These are phyloP conservation scores for Spatholobus suberectus DNA, from an alignment of 306 rosid genomes.

Conservation along the genomic window DNA sequence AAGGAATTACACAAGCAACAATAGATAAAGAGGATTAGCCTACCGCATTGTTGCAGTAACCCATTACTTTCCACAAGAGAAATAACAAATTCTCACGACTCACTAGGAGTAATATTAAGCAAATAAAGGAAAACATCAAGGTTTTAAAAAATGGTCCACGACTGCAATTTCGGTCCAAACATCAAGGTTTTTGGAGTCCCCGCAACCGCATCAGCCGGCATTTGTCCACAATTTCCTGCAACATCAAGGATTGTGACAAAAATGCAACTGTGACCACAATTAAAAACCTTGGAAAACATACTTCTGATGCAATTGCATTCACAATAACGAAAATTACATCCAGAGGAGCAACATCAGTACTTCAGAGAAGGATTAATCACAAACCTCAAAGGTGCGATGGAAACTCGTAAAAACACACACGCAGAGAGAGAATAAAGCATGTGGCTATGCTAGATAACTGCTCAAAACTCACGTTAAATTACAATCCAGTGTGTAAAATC, in stretches of 20 bases:
- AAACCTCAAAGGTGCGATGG: neutral
- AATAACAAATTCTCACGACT: neutral
- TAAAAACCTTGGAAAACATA: neutral
- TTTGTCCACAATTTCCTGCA: too few relatives aligned
- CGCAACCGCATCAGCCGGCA: too few relatives aligned
- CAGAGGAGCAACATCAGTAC: neutral
- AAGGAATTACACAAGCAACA: slow-evolving; percentile 22
- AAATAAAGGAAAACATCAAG: neutral
- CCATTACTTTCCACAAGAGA: neutral
- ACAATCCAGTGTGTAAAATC: neutral
- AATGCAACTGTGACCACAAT: too few relatives aligned
- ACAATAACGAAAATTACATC: neutral
- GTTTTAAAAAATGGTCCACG: too few relatives aligned
- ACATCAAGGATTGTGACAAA: too few relatives aligned
- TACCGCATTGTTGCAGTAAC: neutral
- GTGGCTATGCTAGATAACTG: neutral
- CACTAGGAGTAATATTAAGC: neutral
- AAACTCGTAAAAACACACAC: neutral
- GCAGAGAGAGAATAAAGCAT: too few relatives aligned
- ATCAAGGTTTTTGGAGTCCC: too few relatives aligned
- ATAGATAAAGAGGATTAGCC: neutral
- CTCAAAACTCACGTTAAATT: neutral
- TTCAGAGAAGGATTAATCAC: neutral
- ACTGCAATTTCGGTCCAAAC: too few relatives aligned
- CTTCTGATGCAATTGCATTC: neutral